Percentiles rank a stretch among this genome's conserved stretches.
Conservation (phyloP, 805 yeast genomes). For the Candida xyloterini region DNA sequence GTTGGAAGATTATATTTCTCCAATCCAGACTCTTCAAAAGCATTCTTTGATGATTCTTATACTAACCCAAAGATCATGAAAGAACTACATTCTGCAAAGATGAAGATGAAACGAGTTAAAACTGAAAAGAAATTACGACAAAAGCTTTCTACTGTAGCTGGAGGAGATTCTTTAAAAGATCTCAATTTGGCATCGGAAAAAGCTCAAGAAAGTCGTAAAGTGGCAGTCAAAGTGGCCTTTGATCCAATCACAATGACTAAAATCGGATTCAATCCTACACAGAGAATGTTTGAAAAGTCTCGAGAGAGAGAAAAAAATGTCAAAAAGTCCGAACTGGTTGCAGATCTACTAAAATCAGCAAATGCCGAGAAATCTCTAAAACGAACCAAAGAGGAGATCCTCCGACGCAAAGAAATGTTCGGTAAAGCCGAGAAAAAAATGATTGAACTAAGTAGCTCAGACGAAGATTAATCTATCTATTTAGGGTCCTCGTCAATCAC, state of each 20-base stretch:
- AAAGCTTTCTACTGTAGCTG: slow-evolving; percentile 30
- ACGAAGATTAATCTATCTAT: slow-evolving; percentile 8
- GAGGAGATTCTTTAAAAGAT: slow-evolving; percentile 22
- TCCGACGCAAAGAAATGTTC: slow-evolving; percentile 11
- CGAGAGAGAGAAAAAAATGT: neutral
- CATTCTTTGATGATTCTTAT: slow-evolving; percentile 50
- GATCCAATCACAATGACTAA: slow-evolving; percentile 21
- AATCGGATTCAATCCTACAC: slow-evolving; percentile 33
- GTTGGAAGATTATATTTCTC: slow-evolving; percentile 35
- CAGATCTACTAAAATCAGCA: slow-evolving; percentile 7
- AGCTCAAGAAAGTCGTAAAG: slow-evolving; percentile 20
- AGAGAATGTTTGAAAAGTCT: slow-evolving; percentile 19
- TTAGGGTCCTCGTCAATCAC: slow-evolving; percentile 17
- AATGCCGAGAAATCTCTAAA: slow-evolving; percentile 15
- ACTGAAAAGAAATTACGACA: slow-evolving; percentile 31
- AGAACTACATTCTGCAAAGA: slow-evolving; percentile 38
- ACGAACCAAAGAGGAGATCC: slow-evolving; percentile 18
- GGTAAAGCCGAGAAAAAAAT: slow-evolving; percentile 1
- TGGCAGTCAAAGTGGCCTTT: slow-evolving; percentile 28
- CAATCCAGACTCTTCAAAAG: slow-evolving; percentile 41
- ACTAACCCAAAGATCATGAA: slow-evolving; percentile 45
- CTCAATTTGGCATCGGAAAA: slow-evolving; percentile 19
- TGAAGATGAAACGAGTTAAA: slow-evolving; percentile 38
- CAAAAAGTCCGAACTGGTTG: slow-evolving; percentile 10
- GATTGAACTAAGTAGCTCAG: slow-evolving; percentile 15